Base-by-base conservation (phyloP, 768 basidiomycete species). In the Candolleomyces aberdarensis region DNA sequence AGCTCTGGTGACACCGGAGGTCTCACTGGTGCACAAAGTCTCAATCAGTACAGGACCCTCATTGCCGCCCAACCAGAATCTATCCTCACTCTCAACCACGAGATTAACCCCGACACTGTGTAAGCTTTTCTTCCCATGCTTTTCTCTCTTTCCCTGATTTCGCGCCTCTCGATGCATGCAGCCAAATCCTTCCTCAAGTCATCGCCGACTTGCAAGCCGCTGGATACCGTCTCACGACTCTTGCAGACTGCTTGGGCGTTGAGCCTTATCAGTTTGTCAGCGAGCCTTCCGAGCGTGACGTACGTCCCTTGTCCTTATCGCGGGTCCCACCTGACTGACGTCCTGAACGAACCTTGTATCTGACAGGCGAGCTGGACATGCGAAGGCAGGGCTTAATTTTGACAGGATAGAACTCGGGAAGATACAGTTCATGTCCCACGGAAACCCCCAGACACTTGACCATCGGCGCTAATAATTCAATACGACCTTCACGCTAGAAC, bases 11-110 rank as follows among this genome's bases (percentile, higher is more conserved):
- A 79, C 57, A 74, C 77, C 0, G 56, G 66, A 13, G 77, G 77
- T 17, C 63, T 68, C 29, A 64, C 70, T 9, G 67, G 68, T 5
- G 58, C 56, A 0, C 63, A 75, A 41, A 75, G 71, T 62, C 67
- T 72, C 32, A 39, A 51, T 8, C 20, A 53, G 8, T 79, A 78
- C 60, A 62, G 67, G 43, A 59, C 65, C 1, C 59, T 72, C 11
- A 66, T 71, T 9, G 59, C 54, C 17, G 48, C 59, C 15, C 76
- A 68, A 31, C 79, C 78, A 0, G 57, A 62, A 8, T 76, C 67
- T 11, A 67, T 79, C 32, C 65, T 80, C 39, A 72, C 78, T 6
- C 68, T 80, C 47, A 74, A 78, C 58, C 78, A 80, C 60, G 78
- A 80, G 60, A 69, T 72, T 17, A 64, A 72, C 26, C 67, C 74